Base-by-base conservation (phyloP, 352 stramenopile genomes). In the Globisporangium polare region DNA sequence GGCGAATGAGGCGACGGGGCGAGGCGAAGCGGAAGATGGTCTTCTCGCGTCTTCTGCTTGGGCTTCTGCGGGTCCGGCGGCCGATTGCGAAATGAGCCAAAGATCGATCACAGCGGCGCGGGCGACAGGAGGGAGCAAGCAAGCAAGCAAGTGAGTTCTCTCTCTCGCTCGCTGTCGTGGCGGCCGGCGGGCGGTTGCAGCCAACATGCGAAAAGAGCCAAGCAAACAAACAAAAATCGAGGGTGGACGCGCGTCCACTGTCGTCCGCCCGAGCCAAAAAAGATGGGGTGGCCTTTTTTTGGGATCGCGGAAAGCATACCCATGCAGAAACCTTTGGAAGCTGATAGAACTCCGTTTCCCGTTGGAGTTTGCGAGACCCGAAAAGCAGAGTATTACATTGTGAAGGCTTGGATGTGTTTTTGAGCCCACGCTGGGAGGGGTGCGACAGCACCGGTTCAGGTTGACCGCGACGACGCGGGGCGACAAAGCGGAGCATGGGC, bases 61-160 rank as follows among this genome's bases (percentile, higher is more conserved):
- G 39, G 37, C 60, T 29, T 58, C 58, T 27, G 39, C 37, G 49
- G 37, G 35, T 31, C n/a, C 13, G 41, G 39, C 39, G 47, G 33
- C 54, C 55, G 59, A 68, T 68, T 59, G 27, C 27, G 33, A 43
- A 68, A 63, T 68, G 62, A 68, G 35, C 26, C 20, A 39, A 39
- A 60, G 29, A 39, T 39, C 33, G 35, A 55, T 55, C 49, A 26
- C 31, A 53, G 18, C 41, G 41, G 5, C 17, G 5, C 41, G 18
- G 41, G 41, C 41, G 41, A 47, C 18, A 47, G 26, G 18, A 13
- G 18, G 41, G 41, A 24, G 41, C 29, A 33, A 33, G 29, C 29
- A 7, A n/a, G n/a, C n/a, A n/a, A n/a, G n/a, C n/a, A n/a, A n/a
- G n/a, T n/a, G n/a, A n/a, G n/a, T n/a, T n/a, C n/a, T n/a, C n/a